phyloP scores from a whole-genome alignment of 345 rosid genomes.

The Syzygium jambos region DNA sequence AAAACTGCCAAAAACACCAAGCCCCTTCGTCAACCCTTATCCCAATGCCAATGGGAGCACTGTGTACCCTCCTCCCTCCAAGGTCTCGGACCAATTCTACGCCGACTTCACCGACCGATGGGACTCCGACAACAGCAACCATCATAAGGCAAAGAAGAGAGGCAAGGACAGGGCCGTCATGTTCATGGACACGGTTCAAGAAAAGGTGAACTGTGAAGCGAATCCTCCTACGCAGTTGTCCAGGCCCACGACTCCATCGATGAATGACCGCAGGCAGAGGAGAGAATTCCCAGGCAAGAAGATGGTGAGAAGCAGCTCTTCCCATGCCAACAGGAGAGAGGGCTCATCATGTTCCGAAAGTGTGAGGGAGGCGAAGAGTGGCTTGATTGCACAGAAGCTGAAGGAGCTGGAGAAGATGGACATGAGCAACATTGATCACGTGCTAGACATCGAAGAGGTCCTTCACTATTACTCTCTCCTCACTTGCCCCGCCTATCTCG shows the following conservation, averaged over 20 bases:
- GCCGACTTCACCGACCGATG: slow-evolving; percentile 24
- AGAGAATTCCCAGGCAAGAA: neutral
- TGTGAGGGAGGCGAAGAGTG: slow-evolving; percentile 20
- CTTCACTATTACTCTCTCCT: slow-evolving; percentile 70
- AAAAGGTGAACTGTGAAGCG: neutral
- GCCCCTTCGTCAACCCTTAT: slow-evolving; percentile 1
- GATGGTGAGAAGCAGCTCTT: neutral
- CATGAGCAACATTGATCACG: slow-evolving; percentile 45
- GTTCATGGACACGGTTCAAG: neutral
- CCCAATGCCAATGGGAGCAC: neutral
- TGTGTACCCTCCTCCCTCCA: neutral
- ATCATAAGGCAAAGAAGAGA: slow-evolving; percentile 2
- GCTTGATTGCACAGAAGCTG: slow-evolving; percentile 34
- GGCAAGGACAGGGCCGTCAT: slow-evolving; percentile 3
- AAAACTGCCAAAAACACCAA: slow-evolving; percentile 46
- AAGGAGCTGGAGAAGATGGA: slow-evolving; percentile 68
- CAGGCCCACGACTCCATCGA: neutral
- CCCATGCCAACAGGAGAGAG: slow-evolving; percentile 8
- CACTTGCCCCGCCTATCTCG: slow-evolving; percentile 57
- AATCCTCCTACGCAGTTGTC: neutral
- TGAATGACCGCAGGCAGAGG: neutral
- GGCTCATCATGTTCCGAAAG: slow-evolving; percentile 8
- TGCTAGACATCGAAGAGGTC: slow-evolving; percentile 64
- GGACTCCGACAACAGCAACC: slow-evolving; percentile 6
- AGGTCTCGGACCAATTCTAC: slow-evolving; percentile 25